Conservation (phyloP, 306 rosid species). For the Lathyrus aphaca region DNA sequence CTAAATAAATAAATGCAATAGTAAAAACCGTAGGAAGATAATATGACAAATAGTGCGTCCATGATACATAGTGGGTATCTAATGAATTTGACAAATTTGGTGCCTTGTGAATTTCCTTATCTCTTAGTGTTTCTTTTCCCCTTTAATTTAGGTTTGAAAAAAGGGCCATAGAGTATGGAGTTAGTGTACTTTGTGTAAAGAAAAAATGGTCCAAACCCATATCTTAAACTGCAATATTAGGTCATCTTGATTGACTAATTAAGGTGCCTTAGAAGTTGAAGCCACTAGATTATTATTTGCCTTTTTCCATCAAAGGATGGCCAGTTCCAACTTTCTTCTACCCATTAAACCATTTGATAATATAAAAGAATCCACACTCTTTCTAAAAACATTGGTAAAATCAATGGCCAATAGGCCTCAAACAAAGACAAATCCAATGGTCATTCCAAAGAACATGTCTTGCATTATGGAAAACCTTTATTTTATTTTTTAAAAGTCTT, state of each 20-base stretch:
- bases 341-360: conserved; percentile 31
- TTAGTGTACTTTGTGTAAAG: conserved; percentile 38
- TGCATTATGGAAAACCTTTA: conserved; percentile 32
- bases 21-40: conserved; percentile 7
- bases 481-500: neutral
- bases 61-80: conserved; percentile 73
- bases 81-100: conserved; percentile 72
- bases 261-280: conserved; percentile 27
- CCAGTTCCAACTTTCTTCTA: conserved; percentile 33
- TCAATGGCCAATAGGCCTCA: conserved; percentile 37
- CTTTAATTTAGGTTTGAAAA: conserved; percentile 28
- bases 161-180: conserved; percentile 19
- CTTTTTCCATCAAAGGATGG: conserved; percentile 36
- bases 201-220: conserved; percentile 46
- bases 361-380: conserved; percentile 14
- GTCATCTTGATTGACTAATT: conserved; percentile 39
- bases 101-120: conserved; percentile 51
- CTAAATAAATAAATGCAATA: neutral
- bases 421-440: conserved; percentile 32
- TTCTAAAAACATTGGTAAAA: conserved; percentile 34
- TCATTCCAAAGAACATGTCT: conserved; percentile 37
- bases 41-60: conserved; percentile 51
- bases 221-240: conserved; percentile 38
- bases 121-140: conserved; percentile 15
- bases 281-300: conserved; percentile 36